Evolutionary conservation across 805 yeast species (phyloP), one percentile per base, ranked within the genome.

Genomic region (Yarrowia porcina): DNA sequence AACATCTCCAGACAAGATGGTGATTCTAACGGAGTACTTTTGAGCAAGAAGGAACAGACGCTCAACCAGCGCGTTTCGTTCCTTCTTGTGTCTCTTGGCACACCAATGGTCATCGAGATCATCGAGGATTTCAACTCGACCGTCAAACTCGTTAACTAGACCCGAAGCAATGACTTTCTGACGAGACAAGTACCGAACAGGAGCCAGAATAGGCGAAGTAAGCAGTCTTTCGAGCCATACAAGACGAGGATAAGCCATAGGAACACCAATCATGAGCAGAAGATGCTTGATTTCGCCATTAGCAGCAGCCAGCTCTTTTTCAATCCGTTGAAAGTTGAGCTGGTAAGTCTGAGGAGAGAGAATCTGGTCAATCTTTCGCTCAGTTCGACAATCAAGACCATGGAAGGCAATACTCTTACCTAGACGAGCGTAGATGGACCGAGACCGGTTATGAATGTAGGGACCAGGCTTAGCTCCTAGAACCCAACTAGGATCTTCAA

Each of bases 41-140:
- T 88, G 80, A 3, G 93, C 90, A 69, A 91, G 84, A 45, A 82
- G 82, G 66, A 86, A 84, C 49, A 93, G 76, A 65, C 77, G 77
- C 39, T 78, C 79, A 66, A 92, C 76, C 39, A 93, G 78, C 67
- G 72, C 71, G 73, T 93, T 93, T 65, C 99, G 82, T 75, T 93
- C 99, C 54, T 75, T 74, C 73, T 93, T 94, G 76, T 93, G 99
- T 72, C 86, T 82, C 64, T 80, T 80, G 3, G 97, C 87, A 73
- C 97, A 91, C 99, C 99, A 93, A 76, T 93, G 98, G 72, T 93
- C 99, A 71, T 91, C 87, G 74, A 94, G 79, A 73, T 93, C 98
- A 71, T 94, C 98, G 67, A 94, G 80, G 15, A 93, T 83, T 75
- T 93, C 98, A 6, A 93, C 85, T 41, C 88, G 84, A 1, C 97